Evolutionary conservation across 176 grass and related monocot species (phyloP), one percentile per base, ranked within the genome.

Genomic region (Secale cereale): DNA sequence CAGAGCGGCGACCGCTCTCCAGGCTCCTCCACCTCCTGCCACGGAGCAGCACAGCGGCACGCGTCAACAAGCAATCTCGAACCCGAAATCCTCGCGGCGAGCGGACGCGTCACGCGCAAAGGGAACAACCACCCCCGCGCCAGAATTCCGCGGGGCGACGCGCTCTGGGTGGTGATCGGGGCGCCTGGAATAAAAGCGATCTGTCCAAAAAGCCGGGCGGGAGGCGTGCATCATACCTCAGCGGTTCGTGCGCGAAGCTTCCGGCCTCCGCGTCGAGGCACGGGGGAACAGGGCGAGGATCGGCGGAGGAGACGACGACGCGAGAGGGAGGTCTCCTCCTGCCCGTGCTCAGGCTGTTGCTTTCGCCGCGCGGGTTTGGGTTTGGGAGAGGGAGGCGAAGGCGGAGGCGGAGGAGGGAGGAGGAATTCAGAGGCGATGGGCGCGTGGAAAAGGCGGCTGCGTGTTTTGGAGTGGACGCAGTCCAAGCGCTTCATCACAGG

Each of bases 391-490:
- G 16, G 14, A 16, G 25, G 15, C 12, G n/a, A 33, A 25, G 10
- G 10, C 9, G 2, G 43, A 3, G 10, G 40, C 1, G 7, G 36
- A 11, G 45, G 45, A 48, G 54, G 59, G 20, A 31, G 37, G 62
- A 52, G 11, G 62, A 74, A 36, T 82, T 74, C 65, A 28, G 77
- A 85, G 48, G 0, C 33, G 82, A 11, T 50, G 52, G 89, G 85
- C 86, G 86, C 74, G 92, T 83, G 84, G 91, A 93, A 89, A 83
- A 76, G 48, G 70, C 30, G n/a, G 37, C 32, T 25, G 33, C 29
- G 62, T 23, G 73, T 63, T 70, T 65, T 65, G 16, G 70, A 68
- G 88, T 9, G 57, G 85, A 91, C 89, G 80, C 57, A 10, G 89
- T 88, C 89, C 77, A 82, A 40, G 45, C 54, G 27, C 45, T 30